Evolutionary conservation across 257 asterid genomes (phyloP), one percentile per base, ranked within the genome.

Genomic region (Oldenlandia corymbosa): DNA sequence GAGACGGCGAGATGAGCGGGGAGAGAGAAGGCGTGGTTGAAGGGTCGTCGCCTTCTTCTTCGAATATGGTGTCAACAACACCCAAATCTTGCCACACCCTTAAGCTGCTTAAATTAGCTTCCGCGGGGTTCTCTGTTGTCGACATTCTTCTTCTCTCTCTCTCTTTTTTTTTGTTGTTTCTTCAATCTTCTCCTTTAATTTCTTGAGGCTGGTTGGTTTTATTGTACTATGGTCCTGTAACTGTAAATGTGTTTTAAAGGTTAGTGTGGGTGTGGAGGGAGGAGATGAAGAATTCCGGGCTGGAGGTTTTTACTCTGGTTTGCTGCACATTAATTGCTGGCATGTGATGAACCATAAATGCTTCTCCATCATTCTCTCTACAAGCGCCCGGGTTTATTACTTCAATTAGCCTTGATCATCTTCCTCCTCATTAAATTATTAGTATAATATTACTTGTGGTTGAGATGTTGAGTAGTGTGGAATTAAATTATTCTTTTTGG

Each of bases 301-400:
- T n/a, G 48, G 63, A 31, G 68, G 60, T 36, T 58, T 27, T 53
- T 36, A 28, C 39, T 34, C 39, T 34, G 9, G 6, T 36, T 45
- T 54, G 9, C 71, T 56, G 74, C 73, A 82, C 88, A 83, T 78
- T 86, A 56, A 86, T 1, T 76, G 68, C 50, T 55, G 56, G 75
- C 88, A 86, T 78, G 91, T 78, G 91, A 73, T 17, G 42, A 75
- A 78, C 70, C 85, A 80, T 86, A 74, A 86, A 86, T 86, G 84
- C 81, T 41, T 16, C 34, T 42, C 21, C 60, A 68, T 49, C 5
- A 18, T 17, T 39, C 58, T 48, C 48, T 43, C 48, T 43, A 14
- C n/a, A n/a, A n/a, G n/a, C n/a, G n/a, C n/a, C n/a, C n/a, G 39
- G 39, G 39, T 3, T 34, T 34, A 34, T 34, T n/a, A 9, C 39